These are phyloP conservation scores for Spathaspora boniae DNA, from an alignment of 805 yeast genomes.

Conservation along the genomic window DNA sequence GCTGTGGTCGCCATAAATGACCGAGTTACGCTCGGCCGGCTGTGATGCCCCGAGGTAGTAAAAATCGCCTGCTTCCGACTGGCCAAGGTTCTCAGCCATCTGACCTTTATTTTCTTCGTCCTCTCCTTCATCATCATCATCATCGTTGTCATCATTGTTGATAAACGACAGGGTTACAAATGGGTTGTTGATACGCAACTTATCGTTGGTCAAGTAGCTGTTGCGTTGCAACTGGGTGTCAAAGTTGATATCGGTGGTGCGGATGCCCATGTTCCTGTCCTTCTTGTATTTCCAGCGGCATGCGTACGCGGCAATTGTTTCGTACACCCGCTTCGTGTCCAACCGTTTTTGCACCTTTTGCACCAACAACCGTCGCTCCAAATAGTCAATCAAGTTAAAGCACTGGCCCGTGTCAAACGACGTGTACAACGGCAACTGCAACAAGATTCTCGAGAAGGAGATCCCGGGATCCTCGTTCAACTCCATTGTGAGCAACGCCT, in stretches of 20 bases:
- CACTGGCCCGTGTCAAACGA: constrained; percentile 76
- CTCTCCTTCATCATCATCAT: constrained; percentile 8
- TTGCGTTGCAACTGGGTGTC: constrained; percentile 20
- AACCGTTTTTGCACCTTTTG: constrained; percentile 53
- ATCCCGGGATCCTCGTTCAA: constrained; percentile 58
- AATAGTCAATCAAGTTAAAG: constrained; percentile 65
- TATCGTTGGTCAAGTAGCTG: constrained; percentile 22
- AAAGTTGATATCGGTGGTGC: constrained; percentile 22
- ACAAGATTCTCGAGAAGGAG: constrained; percentile 57
- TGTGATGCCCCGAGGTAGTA: too few relatives aligned
- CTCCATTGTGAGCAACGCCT: constrained; percentile 57
- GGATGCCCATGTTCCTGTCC: constrained; percentile 24
- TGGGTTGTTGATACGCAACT: constrained; percentile 4
- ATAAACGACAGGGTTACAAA: too few relatives aligned
- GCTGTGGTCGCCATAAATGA: constrained; percentile 5
- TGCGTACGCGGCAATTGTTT: constrained; percentile 46
- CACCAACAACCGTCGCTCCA: constrained; percentile 56
- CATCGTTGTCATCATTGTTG: constrained; percentile 1
- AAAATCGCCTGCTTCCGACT: too few relatives aligned
- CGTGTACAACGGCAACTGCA: constrained; percentile 72
- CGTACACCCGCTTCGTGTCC: constrained; percentile 40
- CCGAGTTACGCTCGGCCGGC: constrained; percentile 2
- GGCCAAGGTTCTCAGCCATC: too few relatives aligned
- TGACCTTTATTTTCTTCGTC: constrained; percentile 16
- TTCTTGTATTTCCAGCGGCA: constrained; percentile 44